A percentile compares a stretch with the other conserved stretches of the same genome.
Evolutionary conservation across 257 asterid species (phyloP).

Genomic region (Eucommia ulmoides): DNA sequence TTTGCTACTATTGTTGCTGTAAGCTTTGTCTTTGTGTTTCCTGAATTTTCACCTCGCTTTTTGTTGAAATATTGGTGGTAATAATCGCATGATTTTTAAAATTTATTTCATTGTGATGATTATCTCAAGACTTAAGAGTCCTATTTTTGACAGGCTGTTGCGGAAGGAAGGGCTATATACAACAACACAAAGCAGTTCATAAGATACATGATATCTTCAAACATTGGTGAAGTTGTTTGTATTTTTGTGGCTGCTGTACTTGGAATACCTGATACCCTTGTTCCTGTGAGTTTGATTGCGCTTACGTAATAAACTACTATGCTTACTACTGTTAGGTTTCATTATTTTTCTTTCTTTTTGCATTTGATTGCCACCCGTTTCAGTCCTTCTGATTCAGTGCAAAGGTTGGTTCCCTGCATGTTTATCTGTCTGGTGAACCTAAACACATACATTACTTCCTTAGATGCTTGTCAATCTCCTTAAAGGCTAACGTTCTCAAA

Average conservation of each 20-base stretch:
- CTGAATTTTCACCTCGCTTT: background rate
- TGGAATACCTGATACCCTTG: slow-evolving; percentile 97
- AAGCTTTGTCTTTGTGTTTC: slow-evolving; percentile 20
- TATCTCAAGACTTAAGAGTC: slow-evolving; percentile 4
- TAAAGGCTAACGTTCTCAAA: too few species aligned
- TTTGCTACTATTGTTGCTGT: slow-evolving; percentile 97
- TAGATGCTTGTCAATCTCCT: too few species aligned
- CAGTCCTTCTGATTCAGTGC: too few species aligned
- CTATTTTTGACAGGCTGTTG: slow-evolving; percentile 66
- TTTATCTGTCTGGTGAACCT: too few species aligned
- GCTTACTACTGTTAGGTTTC: too few species aligned
- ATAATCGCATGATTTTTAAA: background rate
- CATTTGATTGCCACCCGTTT: too few species aligned
- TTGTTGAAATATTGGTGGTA: slow-evolving; percentile 2
- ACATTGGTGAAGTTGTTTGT: slow-evolving; percentile 99
- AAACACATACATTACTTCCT: too few species aligned
- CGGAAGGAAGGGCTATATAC: slow-evolving; percentile 98
- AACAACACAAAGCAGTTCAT: slow-evolving; percentile 94
- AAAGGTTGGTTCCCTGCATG: too few species aligned
- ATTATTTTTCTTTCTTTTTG: too few species aligned
- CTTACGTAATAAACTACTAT: too few species aligned
- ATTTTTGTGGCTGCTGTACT: slow-evolving; percentile 96
- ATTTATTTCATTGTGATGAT: background rate
- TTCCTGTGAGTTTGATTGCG: slow-evolving; percentile 68
- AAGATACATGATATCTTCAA: slow-evolving; percentile 96